These are phyloP conservation scores for Vicia sativa DNA, from an alignment of 306 rosid genomes.

Conservation along the genomic window DNA sequence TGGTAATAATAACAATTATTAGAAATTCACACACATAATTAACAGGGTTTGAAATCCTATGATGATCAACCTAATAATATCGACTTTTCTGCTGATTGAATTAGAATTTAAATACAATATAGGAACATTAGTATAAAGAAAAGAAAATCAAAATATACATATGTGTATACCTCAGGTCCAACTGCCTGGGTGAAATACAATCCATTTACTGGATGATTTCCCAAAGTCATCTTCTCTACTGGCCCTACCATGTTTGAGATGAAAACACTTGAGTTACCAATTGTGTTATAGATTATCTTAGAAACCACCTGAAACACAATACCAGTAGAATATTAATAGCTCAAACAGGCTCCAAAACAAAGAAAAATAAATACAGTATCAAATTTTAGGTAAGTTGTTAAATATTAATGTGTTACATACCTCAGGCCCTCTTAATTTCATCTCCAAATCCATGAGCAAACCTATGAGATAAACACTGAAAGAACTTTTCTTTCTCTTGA, in stretches of 20 bases:
- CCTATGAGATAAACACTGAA: constrained; percentile 41
- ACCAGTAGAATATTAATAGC: background rate
- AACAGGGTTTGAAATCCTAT: no score
- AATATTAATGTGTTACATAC: constrained; percentile 22
- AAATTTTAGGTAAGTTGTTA: background rate
- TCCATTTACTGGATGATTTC: constrained; percentile 50
- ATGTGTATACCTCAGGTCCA: constrained; percentile 46
- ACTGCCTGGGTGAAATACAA: constrained; percentile 46
- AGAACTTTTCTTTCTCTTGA: constrained; percentile 55
- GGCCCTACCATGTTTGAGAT: constrained; percentile 59
- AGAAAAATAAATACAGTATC: background rate
- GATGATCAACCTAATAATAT: no score
- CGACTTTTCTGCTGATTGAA: no score
- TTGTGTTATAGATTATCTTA: constrained; percentile 34
- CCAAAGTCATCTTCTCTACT: constrained; percentile 50
- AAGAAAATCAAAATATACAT: no score
- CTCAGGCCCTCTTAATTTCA: constrained; percentile 59
- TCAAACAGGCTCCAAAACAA: no score
- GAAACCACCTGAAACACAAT: constrained; percentile 49
- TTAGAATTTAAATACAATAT: no score
- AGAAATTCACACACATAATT: no score
- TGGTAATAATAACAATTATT: no score
- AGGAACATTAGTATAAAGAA: no score
- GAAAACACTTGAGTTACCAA: constrained; percentile 46
- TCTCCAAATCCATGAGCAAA: constrained; percentile 40